Percentiles rank a stretch among this genome's conserved stretches.
Evolutionary conservation across 768 basidiomycete genomes (phyloP).

Genomic region (Guyanaporus albipodus): DNA sequence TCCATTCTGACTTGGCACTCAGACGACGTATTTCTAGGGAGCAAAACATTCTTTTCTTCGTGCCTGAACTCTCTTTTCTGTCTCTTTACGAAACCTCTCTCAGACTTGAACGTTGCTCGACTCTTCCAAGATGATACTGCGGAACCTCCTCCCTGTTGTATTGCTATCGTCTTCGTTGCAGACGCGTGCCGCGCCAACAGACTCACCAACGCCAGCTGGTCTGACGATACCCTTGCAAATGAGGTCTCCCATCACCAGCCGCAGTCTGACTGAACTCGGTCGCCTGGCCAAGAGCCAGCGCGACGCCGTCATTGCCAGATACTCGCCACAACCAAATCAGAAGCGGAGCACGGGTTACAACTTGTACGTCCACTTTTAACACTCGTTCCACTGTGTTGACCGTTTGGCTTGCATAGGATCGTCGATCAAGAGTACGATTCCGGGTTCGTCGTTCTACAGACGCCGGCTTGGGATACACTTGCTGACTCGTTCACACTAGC

Average conservation of each 20-base stretch:
- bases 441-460: slow-evolving; percentile 37
- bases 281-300: slow-evolving; percentile 43
- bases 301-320: slow-evolving; percentile 42
- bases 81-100: too few relatives aligned
- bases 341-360: slow-evolving; percentile 51
- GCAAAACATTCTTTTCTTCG: too few relatives aligned
- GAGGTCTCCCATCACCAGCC: slow-evolving; percentile 9
- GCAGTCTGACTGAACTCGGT: slow-evolving; percentile 5
- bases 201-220: slow-evolving; percentile 4
- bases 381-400: slow-evolving; percentile 1
- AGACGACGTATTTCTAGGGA: too few relatives aligned
- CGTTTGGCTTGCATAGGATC: slow-evolving; percentile 38
- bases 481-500: slow-evolving; percentile 11
- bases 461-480: neutral
- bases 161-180: slow-evolving; percentile 11
- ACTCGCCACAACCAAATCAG: slow-evolving; percentile 30
- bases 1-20: too few relatives aligned
- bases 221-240: slow-evolving; percentile 20
- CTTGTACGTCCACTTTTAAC: slow-evolving; percentile 35
- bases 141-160: slow-evolving; percentile 10
- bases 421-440: slow-evolving; percentile 65
- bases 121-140: slow-evolving; percentile 15
- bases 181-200: slow-evolving; percentile 14
- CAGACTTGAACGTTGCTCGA: too few relatives aligned
- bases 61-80: too few relatives aligned